Conservation (phyloP, 2,329 filamentous ascomycete species). For the Trichoderma citrinoviride region DNA sequence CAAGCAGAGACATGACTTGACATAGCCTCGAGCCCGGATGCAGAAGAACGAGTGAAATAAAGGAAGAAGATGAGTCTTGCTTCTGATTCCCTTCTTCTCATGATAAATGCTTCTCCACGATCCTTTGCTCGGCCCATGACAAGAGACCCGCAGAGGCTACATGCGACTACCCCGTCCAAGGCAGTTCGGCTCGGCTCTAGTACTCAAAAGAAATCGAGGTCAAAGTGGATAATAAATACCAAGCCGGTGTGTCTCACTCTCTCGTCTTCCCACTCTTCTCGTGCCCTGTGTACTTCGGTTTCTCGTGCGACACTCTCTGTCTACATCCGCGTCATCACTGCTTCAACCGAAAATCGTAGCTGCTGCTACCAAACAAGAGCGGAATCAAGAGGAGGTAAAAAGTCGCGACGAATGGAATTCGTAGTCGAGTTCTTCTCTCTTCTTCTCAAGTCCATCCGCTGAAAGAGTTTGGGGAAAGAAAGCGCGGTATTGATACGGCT, state of each 20-base stretch:
- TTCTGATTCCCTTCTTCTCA: neutral
- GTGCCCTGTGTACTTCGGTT: too few relatives aligned
- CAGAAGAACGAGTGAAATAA: too few relatives aligned
- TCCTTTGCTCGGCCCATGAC: neutral
- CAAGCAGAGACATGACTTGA: neutral
- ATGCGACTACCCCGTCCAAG: neutral
- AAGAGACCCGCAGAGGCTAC: slow-evolving; percentile 5
- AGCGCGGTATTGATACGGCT: neutral
- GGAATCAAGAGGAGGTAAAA: neutral
- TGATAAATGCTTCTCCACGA: neutral
- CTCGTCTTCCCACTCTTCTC: neutral
- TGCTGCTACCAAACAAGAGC: neutral
- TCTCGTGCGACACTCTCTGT: too few relatives aligned
- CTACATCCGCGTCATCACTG: too few relatives aligned
- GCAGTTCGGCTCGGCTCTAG: slow-evolving; percentile 5
- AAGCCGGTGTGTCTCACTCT: neutral
- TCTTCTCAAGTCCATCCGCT: slow-evolving; percentile 30
- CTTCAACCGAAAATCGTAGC: neutral
- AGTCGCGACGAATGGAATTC: slow-evolving; percentile 29
- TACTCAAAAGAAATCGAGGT: neutral
- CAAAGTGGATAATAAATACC: neutral
- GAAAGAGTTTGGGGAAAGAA: slow-evolving; percentile 7
- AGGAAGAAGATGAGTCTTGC: neutral
- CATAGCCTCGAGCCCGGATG: neutral
- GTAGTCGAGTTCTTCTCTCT: slow-evolving; percentile 29